Evolutionary conservation across 768 basidiomycete species (phyloP).

Genomic region (Tephrocybe sp.): DNA sequence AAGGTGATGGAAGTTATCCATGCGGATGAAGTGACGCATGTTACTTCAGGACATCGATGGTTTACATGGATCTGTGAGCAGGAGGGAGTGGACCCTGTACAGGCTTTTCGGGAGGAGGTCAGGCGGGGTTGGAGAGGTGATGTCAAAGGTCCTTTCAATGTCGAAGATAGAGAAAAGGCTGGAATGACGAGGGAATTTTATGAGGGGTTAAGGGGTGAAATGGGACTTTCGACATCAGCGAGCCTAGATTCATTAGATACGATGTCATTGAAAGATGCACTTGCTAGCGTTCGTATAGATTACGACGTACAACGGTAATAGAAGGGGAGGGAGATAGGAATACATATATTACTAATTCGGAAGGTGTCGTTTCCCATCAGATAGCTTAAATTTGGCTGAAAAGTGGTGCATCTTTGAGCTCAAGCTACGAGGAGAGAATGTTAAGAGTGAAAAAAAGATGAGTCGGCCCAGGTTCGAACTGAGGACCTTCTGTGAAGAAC

Average conservation of each 20-base stretch:
- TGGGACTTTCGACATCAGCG: slow-evolving; percentile 28
- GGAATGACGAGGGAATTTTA: slow-evolving; percentile 75
- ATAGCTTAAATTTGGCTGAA: too few species aligned
- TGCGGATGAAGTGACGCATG: slow-evolving; percentile 79
- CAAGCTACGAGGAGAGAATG: too few species aligned
- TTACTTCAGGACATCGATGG: slow-evolving; percentile 82
- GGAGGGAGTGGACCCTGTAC: slow-evolving; percentile 57
- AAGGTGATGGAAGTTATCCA: slow-evolving; percentile 74
- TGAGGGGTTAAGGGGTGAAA: slow-evolving; percentile 65
- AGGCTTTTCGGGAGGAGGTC: slow-evolving; percentile 72
- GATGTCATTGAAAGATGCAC: slow-evolving; percentile 10
- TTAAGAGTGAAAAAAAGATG: too few species aligned
- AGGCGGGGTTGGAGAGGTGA: slow-evolving; percentile 68
- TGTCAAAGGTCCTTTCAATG: slow-evolving; percentile 83
- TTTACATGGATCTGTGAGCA: slow-evolving; percentile 73
- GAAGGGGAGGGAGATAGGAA: too few species aligned
- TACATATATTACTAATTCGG: too few species aligned
- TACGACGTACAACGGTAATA: too few species aligned
- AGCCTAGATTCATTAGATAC: slow-evolving; percentile 3
- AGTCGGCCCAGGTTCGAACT: too few species aligned
- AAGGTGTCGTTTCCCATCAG: too few species aligned
- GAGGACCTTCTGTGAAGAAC: too few species aligned
- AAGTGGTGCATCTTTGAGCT: too few species aligned
- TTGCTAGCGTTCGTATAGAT: slow-evolving; percentile 18
- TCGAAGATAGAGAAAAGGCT: slow-evolving; percentile 67